Percentiles rank a stretch among this genome's conserved stretches.
Conservation (phyloP, 306 rosid genomes). For the Cyamopsis tetragonoloba region DNA sequence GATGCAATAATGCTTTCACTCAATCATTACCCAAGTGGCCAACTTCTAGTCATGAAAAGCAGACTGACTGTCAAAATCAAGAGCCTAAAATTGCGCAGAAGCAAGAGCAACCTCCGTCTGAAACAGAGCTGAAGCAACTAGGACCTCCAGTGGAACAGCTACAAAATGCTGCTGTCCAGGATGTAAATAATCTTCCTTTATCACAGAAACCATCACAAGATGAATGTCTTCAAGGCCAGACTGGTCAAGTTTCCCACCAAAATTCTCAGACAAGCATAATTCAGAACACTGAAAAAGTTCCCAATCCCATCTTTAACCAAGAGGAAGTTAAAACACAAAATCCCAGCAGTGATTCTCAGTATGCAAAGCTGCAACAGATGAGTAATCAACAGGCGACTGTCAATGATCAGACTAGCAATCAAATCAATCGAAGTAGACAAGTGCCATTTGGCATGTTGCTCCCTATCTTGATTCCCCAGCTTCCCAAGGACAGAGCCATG, state of each 20-base stretch:
- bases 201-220: conserved; percentile 56
- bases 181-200: conserved; percentile 32
- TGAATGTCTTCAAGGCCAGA: conserved; percentile 43
- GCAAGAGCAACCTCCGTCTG: conserved; percentile 56
- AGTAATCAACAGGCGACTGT: conserved; percentile 84
- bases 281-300: conserved; percentile 49
- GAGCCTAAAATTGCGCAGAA: conserved; percentile 42
- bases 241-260: conserved; percentile 47
- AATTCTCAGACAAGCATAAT: conserved; percentile 47
- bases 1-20: conserved; percentile 50
- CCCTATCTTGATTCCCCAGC: conserved; percentile 78
- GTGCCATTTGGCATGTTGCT: conserved; percentile 80
- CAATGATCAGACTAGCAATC: conserved; percentile 58
- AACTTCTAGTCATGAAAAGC: conserved; percentile 40
- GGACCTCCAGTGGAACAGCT: conserved; percentile 42
- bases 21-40: conserved; percentile 50
- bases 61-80: conserved; percentile 47
- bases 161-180: conserved; percentile 45
- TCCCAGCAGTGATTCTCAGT: conserved; percentile 64
- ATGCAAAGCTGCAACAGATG: conserved; percentile 81
- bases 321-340: conserved; percentile 47
- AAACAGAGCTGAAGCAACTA: conserved; percentile 50
- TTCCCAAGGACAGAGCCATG: conserved; percentile 77
- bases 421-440: conserved; percentile 50
- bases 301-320: conserved; percentile 28